Base-by-base conservation (phyloP, 345 rosid genomes). In the Arabidopsis suecica region DNA sequence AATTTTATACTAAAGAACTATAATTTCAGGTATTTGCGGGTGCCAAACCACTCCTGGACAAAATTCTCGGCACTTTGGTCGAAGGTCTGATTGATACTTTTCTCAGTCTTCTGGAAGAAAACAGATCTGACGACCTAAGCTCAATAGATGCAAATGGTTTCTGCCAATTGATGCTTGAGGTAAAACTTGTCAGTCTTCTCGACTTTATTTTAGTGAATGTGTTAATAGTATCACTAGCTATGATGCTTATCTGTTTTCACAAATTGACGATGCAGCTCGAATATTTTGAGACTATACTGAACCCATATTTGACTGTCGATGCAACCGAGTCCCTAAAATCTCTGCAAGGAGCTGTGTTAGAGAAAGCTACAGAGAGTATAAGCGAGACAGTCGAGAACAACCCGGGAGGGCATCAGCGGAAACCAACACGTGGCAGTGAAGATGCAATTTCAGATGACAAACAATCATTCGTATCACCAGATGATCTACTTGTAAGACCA, bases 101-200 rank as follows among this genome's bases (percentile, higher is more conserved):
- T 73, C 87, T 91, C 20, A 90, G 95, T 81, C 84, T 94, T 81
- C 79, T 91, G 68, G 69, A 85, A 82, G 98, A 90, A 82, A 87
- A 86, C 69, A 72, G 82, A 86, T 74, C 82, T 32, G 80, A 84
- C 14, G 88, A 88, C 58, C 86, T 91, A 23, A 80, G 86, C 60
- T 81, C 89, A 45, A 85, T 94, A 48, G 98, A 92, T 80, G 82
- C 92, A 65, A 91, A 94, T 82, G 98, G 98, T 60, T 94, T 94
- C 78, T 94, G 97, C 76, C 98, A 94, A 84, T 87, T 94, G 67
- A 94, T 92, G 96, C 87, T 94, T 3, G 97, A 94, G 98, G 98
- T 89, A 84, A 68, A 47, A 36, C 16, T 11, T 25, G 5, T 70
- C n/a, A 6, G 28, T 53, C 32, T 73, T 37, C 38, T 25, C 40